Evolutionary conservation across 352 stramenopile genomes (phyloP).

Genomic region (Thalassiosira livingstoniorum): DNA sequence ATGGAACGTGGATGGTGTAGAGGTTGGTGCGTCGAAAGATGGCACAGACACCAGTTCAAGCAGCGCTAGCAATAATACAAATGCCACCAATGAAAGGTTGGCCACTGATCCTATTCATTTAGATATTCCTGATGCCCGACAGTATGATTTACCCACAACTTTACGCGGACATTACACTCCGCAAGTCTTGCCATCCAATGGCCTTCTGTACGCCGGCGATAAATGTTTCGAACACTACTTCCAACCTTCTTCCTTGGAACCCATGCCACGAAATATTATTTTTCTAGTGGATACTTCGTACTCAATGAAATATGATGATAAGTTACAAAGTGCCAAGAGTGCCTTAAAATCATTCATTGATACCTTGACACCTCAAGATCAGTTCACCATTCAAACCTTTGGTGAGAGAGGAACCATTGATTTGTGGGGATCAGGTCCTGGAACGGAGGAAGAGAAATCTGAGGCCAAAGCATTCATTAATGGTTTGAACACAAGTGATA

Average conservation of each 20-base stretch:
- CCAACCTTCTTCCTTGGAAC: conserved; percentile 4
- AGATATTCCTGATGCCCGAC: conserved; percentile 10
- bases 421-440: conserved; percentile 3
- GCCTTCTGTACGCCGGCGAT: conserved; percentile 1
- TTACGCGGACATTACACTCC: conserved; percentile 6
- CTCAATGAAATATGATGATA: neutral
- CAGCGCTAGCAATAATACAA: neutral
- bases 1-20: neutral
- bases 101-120: neutral
- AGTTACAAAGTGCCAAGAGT: conserved; percentile 4
- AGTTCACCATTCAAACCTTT: conserved; percentile 27
- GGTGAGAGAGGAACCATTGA: conserved; percentile 8
- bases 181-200: conserved; percentile 8
- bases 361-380: conserved; percentile 6
- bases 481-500: neutral
- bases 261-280: conserved; percentile 27
- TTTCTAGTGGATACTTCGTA: conserved; percentile 14
- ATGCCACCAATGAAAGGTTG: conserved; percentile 9
- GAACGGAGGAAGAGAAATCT: conserved; percentile 2
- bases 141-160: conserved; percentile 12
- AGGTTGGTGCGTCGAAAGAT: neutral
- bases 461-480: conserved; percentile 5
- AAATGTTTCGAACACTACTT: conserved; percentile 32
- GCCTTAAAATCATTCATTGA: conserved; percentile 19
- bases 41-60: neutral